These are phyloP conservation scores for Rhizoclosmatium sp. DNA, from an alignment of 192 early-diverging fungal genomes.

Conservation along the genomic window DNA sequence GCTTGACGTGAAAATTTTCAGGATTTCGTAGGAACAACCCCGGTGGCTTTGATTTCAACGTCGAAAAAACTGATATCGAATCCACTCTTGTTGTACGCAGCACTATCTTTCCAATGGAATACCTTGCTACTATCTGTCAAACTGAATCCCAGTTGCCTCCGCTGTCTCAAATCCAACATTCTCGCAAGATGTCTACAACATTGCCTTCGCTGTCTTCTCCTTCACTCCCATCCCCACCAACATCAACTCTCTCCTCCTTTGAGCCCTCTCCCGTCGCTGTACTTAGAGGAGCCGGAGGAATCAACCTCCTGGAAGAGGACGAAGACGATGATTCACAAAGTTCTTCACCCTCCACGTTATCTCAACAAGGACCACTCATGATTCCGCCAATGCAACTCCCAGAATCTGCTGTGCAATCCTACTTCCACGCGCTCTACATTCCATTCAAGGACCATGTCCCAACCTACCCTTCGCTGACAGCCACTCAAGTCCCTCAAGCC, in stretches of 20 bases:
- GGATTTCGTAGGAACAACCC: too few species aligned
- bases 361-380: not conserved
- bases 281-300: slow-evolving; percentile 7
- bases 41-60: too few species aligned
- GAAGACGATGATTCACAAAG: not conserved
- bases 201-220: not conserved
- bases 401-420: not conserved
- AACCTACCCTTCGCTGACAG: not conserved
- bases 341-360: not conserved
- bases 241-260: not conserved
- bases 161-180: not conserved
- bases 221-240: not conserved
- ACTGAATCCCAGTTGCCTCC: not conserved
- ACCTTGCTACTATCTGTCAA: not conserved
- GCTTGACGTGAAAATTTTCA: too few species aligned
- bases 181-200: not conserved
- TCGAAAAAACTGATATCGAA: too few species aligned
- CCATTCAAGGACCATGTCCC: not conserved
- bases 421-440: not conserved
- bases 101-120: too few species aligned
- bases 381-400: not conserved
- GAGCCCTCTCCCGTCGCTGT: not conserved
- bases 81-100: too few species aligned
- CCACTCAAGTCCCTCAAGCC: too few species aligned
- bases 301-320: slow-evolving; percentile 3